Base-by-base conservation (phyloP, 169 alveolate genomes). In the Plasmodium yoelii region DNA sequence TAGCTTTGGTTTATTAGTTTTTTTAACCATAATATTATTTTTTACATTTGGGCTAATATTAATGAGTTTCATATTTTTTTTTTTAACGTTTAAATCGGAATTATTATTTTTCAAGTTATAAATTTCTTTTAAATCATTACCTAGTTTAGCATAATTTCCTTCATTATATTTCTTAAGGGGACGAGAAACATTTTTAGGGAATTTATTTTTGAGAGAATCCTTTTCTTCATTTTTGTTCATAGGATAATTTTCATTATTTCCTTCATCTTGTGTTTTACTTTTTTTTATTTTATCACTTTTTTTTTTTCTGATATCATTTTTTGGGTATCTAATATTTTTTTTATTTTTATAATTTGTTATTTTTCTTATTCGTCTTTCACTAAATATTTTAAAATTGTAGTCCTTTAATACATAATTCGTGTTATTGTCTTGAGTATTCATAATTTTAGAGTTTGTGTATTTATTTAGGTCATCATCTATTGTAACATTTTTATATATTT, bases 301-400 rank as follows among this genome's bases (percentile, higher is more conserved):
- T 19, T 12, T 80, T 34, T 42, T 67, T 10, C 49, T 67, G 46
- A 55, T 22, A 26, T 51, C 49, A 55, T 67, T 65, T 80, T 80
- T 80, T n/a, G 64, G 68, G 53, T 65, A 39, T 59, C 65, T 2
- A 64, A 65, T 22, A 39, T 26, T 26, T 53, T 80, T 80, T 80
- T 69, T 64, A 2, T 67, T 67, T 12, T 59, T 80, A 22, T 7
- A 67, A 26, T 51, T 80, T 55, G 18, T 34, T 15, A 46, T 53
- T 80, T 65, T 63, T 65, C 28, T 64, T 67, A 80, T 80, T 49
- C 39, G 42, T 15, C 42, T 80, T 13, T 80, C 71, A 13, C 13
- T 80, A 47, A 67, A 80, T 19, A 80, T 68, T 51, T 80, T 80
- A 53, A 42, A 65, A 65, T 80, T 53, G 22, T 56, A 49, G 26